phyloP scores from a whole-genome alignment of 2,329 filamentous ascomycete genomes.

The Fusarium papillatum region DNA sequence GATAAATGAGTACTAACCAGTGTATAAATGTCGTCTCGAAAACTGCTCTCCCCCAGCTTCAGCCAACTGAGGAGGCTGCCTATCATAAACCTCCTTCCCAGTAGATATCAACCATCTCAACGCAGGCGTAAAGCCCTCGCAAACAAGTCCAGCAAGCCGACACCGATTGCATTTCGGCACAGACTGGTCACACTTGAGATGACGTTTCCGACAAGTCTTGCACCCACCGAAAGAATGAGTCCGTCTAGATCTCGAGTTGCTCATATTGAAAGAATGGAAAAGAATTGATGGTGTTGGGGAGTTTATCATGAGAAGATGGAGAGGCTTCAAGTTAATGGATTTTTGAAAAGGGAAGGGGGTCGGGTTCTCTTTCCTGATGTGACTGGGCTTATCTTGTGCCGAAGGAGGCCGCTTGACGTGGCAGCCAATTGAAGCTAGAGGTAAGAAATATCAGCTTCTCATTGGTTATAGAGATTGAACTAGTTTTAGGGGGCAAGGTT shows the following conservation, averaged over 20 bases:
- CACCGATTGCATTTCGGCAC: slow-evolving; percentile 34
- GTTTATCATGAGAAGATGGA: neutral
- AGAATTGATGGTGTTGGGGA: neutral
- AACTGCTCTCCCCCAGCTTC: slow-evolving; percentile 28
- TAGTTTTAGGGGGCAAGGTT: slow-evolving; percentile 7
- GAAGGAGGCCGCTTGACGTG: slow-evolving; percentile 9
- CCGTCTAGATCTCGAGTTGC: slow-evolving; percentile 28
- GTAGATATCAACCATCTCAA: slow-evolving; percentile 37
- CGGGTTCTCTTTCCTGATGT: slow-evolving; percentile 27
- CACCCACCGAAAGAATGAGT: slow-evolving; percentile 40
- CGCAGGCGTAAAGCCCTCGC: slow-evolving; percentile 37
- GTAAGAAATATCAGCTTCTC: neutral
- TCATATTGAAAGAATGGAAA: slow-evolving; percentile 12
- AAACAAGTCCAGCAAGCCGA: slow-evolving; percentile 25
- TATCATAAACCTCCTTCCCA: slow-evolving; percentile 32
- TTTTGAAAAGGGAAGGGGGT: slow-evolving; percentile 22
- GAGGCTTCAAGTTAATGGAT: slow-evolving; percentile 18
- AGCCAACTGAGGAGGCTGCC: slow-evolving; percentile 19
- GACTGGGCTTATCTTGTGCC: slow-evolving; percentile 21
- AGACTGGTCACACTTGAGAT: slow-evolving; percentile 39
- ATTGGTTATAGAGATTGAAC: neutral
- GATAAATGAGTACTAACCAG: slow-evolving; percentile 3
- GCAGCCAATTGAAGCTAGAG: slow-evolving; percentile 1
- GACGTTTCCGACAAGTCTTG: slow-evolving; percentile 40
- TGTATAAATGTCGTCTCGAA: slow-evolving; percentile 37